Evolutionary conservation across 2,329 filamentous ascomycete genomes (phyloP).

Genomic region (Fusarium keratoplasticum): DNA sequence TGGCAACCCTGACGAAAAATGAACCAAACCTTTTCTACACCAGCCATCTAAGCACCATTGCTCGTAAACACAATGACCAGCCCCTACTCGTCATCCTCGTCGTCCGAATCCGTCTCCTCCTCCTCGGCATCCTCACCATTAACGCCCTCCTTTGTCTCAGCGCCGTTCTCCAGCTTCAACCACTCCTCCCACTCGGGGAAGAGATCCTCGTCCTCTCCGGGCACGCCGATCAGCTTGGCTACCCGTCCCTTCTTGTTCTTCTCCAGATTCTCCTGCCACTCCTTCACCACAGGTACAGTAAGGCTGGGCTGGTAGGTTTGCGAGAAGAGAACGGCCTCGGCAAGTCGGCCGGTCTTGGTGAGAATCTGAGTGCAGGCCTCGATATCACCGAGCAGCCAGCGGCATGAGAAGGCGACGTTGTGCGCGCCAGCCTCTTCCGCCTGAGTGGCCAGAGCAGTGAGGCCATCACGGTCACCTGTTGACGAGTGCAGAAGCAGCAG

Average conservation of each 20-base stretch:
- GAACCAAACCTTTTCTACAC: constrained; percentile 47
- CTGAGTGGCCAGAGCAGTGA: constrained; percentile 77
- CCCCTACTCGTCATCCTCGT: constrained; percentile 42
- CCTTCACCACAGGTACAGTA: constrained; percentile 72
- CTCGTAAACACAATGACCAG: constrained; percentile 34
- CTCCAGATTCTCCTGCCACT: constrained; percentile 88
- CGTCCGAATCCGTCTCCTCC: constrained; percentile 33
- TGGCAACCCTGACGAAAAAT: constrained; percentile 45
- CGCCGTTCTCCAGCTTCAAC: constrained; percentile 81
- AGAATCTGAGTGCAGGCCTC: constrained; percentile 85
- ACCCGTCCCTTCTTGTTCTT: constrained; percentile 88
- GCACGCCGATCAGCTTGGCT: constrained; percentile 83
- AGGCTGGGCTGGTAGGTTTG: constrained; percentile 95
- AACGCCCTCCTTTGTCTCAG: constrained; percentile 49
- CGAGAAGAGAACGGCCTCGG: constrained; percentile 90
- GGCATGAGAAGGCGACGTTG: constrained; percentile 92
- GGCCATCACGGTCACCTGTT: constrained; percentile 80
- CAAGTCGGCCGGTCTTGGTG: constrained; percentile 79
- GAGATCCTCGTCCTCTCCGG: constrained; percentile 84
- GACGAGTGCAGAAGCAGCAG: constrained; percentile 89
- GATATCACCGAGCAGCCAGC: constrained; percentile 88
- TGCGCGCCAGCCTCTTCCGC: constrained; percentile 83
- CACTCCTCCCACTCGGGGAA: constrained; percentile 98
- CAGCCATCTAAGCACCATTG: constrained; percentile 43
- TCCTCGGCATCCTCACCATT: constrained; percentile 39